Evolutionary conservation across 306 rosid genomes (phyloP).

Genomic region (Vachellia collinsii): DNA sequence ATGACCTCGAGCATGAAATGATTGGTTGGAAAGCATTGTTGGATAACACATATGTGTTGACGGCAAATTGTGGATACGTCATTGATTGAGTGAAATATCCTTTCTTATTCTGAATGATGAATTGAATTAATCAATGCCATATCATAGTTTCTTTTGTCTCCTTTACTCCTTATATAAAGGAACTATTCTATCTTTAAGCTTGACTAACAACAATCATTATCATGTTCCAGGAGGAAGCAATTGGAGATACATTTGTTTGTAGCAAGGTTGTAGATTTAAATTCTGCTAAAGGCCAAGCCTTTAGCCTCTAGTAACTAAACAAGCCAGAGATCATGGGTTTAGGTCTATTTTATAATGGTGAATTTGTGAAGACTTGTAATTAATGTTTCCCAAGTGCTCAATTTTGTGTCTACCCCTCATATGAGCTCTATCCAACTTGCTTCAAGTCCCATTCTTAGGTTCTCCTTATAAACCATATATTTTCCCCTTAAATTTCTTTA

Average conservation of each 20-base stretch:
- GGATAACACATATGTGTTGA: no score
- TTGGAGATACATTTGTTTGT: neutral
- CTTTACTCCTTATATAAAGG: no score
- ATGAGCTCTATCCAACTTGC: slow-evolving; percentile 31
- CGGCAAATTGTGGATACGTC: no score
- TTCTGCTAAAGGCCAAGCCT: neutral
- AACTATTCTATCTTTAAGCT: no score
- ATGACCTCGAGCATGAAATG: no score
- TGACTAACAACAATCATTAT: no score
- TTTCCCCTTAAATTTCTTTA: neutral
- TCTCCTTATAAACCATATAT: neutral
- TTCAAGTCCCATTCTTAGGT: slow-evolving; percentile 30
- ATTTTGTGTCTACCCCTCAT: slow-evolving; percentile 24
- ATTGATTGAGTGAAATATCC: neutral
- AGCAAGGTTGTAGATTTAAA: neutral
- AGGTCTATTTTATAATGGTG: slow-evolving; percentile 49
- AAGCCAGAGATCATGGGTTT: neutral
- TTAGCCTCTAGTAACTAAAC: neutral
- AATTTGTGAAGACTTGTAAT: slow-evolving; percentile 48
- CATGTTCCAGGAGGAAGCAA: no score
- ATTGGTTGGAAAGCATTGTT: no score
- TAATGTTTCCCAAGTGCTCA: slow-evolving; percentile 43
- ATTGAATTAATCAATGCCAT: neutral
- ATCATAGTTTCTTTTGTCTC: no score
- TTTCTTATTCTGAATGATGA: neutral